Conservation (phyloP, 1,284 basidiomycete genomes). For the Melampsora americana region DNA sequence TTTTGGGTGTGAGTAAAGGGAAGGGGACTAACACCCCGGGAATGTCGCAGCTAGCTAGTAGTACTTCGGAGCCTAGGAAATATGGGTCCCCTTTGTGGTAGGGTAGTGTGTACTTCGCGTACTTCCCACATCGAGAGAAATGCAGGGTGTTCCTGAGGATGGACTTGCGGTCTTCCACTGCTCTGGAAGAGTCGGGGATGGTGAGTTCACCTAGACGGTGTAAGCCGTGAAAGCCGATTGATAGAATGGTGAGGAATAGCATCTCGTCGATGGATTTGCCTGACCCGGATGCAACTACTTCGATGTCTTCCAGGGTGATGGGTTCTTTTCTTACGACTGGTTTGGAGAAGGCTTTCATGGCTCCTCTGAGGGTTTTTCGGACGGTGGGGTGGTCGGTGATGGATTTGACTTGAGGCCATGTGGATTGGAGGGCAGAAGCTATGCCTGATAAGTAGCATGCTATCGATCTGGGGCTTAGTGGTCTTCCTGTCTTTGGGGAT, state of each 20-base stretch:
- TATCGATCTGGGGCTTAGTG: no score
- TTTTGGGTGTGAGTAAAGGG: neutral
- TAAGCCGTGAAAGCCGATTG: neutral
- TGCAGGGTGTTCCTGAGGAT: neutral
- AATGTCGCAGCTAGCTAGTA: neutral
- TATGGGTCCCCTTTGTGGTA: neutral
- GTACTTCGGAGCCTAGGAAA: neutral
- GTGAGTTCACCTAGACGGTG: neutral
- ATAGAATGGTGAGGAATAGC: neutral
- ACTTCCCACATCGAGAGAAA: neutral
- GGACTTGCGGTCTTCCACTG: neutral
- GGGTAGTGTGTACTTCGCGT: neutral
- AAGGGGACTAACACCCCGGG: neutral
- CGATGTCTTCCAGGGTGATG: neutral
- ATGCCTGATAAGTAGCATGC: neutral
- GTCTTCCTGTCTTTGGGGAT: no score
- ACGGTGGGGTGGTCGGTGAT: neutral
- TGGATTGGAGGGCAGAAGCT: neutral
- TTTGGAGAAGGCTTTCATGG: neutral
- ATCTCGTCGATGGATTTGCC: neutral
- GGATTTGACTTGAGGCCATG: neutral
- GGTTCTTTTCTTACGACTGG: neutral
- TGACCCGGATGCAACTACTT: neutral
- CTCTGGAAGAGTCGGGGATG: no score
- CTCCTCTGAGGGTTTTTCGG: neutral